Evolutionary conservation across 345 rosid species (phyloP).

Genomic region (Hevea brasiliensis): DNA sequence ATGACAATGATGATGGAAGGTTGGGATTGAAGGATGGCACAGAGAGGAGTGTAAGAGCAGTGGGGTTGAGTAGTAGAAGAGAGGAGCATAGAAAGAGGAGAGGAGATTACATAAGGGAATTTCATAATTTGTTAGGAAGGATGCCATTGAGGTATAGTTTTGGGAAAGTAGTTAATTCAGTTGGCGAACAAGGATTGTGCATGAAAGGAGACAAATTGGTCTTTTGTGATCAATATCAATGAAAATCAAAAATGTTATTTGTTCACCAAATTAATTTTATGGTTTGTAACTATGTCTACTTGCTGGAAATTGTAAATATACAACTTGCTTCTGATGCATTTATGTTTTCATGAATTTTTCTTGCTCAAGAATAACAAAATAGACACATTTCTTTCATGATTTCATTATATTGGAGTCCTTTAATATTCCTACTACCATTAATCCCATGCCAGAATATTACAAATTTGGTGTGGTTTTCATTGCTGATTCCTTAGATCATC

Average conservation of each 20-base stretch:
- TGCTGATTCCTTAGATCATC: not conserved
- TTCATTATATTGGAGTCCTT: no score
- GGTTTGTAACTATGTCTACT: no score
- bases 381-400: no score
- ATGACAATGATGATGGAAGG: constrained; percentile 20
- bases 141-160: constrained; percentile 65
- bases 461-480: no score
- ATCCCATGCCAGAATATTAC: no score
- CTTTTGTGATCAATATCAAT: constrained; percentile 45
- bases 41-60: constrained; percentile 39
- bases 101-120: constrained; percentile 57
- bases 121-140: constrained; percentile 57
- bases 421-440: no score
- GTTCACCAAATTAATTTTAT: no score
- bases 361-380: no score
- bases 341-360: no score
- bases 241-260: not conserved
- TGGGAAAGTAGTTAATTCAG: constrained; percentile 58
- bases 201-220: constrained; percentile 55
- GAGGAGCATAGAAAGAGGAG: constrained; percentile 70
- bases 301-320: no score
- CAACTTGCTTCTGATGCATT: no score
- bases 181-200: constrained; percentile 71
- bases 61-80: constrained; percentile 66
- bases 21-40: constrained; percentile 10